These are phyloP conservation scores for Paramecium primaurelia DNA, from an alignment of 73 alveolate genomes.

Conservation along the genomic window DNA sequence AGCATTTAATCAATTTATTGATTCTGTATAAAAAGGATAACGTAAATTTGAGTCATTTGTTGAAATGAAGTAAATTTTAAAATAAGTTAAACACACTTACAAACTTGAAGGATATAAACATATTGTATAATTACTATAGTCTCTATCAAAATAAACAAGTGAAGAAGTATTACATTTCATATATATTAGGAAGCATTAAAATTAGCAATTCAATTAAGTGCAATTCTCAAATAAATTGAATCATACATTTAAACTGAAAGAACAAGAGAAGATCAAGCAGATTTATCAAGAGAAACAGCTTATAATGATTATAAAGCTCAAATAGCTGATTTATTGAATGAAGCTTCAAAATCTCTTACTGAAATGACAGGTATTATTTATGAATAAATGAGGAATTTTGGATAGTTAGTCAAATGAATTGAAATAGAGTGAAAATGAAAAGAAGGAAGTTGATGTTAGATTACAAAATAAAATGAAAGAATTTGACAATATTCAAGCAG, in stretches of 20 bases:
- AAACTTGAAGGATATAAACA: slow-evolving; percentile 37
- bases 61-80: background rate
- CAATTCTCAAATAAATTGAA: background rate
- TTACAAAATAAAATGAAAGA: background rate
- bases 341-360: background rate
- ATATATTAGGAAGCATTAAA: background rate
- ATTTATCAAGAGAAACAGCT: background rate
- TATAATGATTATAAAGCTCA: background rate
- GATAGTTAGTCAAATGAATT: background rate
- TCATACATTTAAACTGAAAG: slow-evolving; percentile 22
- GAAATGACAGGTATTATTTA: background rate
- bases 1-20: slow-evolving; percentile 21
- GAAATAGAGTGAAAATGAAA: background rate
- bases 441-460: slow-evolving; percentile 9
- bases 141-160: background rate
- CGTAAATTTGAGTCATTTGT: slow-evolving; percentile 18
- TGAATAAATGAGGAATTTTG: background rate
- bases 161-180: background rate
- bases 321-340: background rate
- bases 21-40: background rate
- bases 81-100: background rate
- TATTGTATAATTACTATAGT: background rate
- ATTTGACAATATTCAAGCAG: background rate
- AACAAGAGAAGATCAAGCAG: slow-evolving; percentile 33
- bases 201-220: background rate